Percentiles rank a stretch among this genome's conserved stretches.
phyloP scores from a whole-genome alignment of 1,284 basidiomycete genomes.

The Ceratorhiza oryzae-sativae region DNA sequence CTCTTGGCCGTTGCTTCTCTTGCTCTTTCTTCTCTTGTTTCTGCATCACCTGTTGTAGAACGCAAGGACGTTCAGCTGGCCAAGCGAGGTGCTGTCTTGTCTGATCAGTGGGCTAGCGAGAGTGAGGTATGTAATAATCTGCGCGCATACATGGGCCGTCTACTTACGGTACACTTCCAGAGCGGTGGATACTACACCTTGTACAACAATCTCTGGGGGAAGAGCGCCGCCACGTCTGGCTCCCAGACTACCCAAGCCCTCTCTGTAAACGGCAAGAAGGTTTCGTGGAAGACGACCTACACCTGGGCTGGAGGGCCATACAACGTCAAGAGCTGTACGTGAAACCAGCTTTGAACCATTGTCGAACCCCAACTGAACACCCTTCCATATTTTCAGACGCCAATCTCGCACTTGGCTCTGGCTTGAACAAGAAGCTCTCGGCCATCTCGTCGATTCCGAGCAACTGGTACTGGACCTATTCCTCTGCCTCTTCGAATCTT shows the following conservation, averaged over 20 bases:
- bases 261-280: conserved; percentile 27
- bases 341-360: background rate
- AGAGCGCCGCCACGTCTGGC: conserved; percentile 31
- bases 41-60: conserved; percentile 21
- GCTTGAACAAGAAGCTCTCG: conserved; percentile 49
- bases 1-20: conserved; percentile 34
- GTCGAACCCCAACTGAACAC: background rate
- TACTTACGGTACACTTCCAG: background rate
- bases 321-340: conserved; percentile 42
- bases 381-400: conserved; percentile 19
- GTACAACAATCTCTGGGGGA: conserved; percentile 41
- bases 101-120: conserved; percentile 40
- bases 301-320: conserved; percentile 41
- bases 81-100: conserved; percentile 22
- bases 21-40: conserved; percentile 31
- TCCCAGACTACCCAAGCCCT: conserved; percentile 39
- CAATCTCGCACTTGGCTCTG: conserved; percentile 36
- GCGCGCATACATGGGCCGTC: conserved; percentile 8
- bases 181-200: conserved; percentile 15
- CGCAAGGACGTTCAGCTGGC: conserved; percentile 8
- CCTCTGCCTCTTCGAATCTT: conserved; percentile 49
- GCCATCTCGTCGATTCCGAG: conserved; percentile 51
- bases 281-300: conserved; percentile 42
- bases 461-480: conserved; percentile 52
- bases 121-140: conserved; percentile 24